Base-by-base conservation (phyloP, 2,329 filamentous ascomycete genomes). In the Phialophora chinensis region DNA sequence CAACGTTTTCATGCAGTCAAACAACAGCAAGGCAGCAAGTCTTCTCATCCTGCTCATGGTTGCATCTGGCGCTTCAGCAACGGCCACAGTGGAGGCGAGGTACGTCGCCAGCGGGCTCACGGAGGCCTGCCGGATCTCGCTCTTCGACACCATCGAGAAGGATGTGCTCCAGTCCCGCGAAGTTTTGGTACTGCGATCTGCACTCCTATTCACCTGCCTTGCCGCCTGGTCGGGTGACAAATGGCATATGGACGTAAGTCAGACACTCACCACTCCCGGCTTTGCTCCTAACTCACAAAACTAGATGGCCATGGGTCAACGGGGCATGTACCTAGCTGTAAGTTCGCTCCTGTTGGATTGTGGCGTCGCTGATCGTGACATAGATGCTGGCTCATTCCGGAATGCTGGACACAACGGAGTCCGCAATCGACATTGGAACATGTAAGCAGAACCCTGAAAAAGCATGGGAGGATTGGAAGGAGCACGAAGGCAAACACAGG, bases 201-300 rank as follows among this genome's bases (percentile, higher is more conserved):
- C 88, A 0, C 79, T 91, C 12, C 83, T 91, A 2, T 90, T 90
- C 74, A 90, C 86, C 1, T 83, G 88, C 1, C 83, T 90, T 29
- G 89, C 88, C 7, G 87, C 87, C 1, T 91, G 89, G 89, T 90
- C 88, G 74, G 89, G 89, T 54, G 89, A 91, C 76, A 91, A 91
- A 77, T 91, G 89, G 88, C 87, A 90, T 70, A 91, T 91, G 88
- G 88, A 91, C 73, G 70, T 72, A 66, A 67, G 70, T 66, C 12
- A 38, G 3, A 20, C 20, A 10, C 38, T 23, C 11, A 42, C 52
- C 23, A 33, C 20, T 62, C 25, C 23, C 7, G 55, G 44, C 10
- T 27, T 66, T 27, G 35, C 38, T 12, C 27, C 62, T 72, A 60
- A 70, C 65, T 20, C 23, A 23, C 14, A 47, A 7, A 7, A 29